Percentiles rank a stretch among this genome's conserved stretches.
Conservation (phyloP, 2,329 filamentous ascomycete genomes). For the Bipolaris bicolor region DNA sequence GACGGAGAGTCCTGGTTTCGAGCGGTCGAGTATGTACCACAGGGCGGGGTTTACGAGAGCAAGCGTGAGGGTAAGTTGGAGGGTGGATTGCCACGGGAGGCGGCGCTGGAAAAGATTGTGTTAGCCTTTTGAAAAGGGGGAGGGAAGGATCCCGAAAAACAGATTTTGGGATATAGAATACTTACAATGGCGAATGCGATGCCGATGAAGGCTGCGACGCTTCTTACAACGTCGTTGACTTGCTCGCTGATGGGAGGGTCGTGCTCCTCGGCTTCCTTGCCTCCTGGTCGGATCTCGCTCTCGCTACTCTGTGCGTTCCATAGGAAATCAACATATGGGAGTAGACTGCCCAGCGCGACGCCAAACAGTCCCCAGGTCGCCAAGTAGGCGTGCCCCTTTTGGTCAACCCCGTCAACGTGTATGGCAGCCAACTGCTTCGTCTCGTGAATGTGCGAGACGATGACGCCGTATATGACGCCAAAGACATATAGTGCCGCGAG, state of each 20-base stretch:
- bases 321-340: constrained; percentile 83
- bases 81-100: constrained; percentile 89
- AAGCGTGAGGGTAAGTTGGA: constrained; percentile 90
- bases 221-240: constrained; percentile 76
- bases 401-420: constrained; percentile 62
- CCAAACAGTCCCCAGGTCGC: constrained; percentile 82
- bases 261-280: constrained; percentile 39
- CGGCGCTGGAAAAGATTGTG: constrained; percentile 67
- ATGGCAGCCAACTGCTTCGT: constrained; percentile 69
- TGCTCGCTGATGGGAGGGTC: constrained; percentile 60
- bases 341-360: constrained; percentile 74
- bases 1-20: constrained; percentile 80
- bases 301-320: constrained; percentile 64
- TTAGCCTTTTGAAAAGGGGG: neutral
- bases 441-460: constrained; percentile 81
- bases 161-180: constrained; percentile 23
- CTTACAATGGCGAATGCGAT: constrained; percentile 84
- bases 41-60: constrained; percentile 90
- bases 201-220: constrained; percentile 73
- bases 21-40: constrained; percentile 96
- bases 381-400: constrained; percentile 70
- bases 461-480: constrained; percentile 80
- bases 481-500: constrained; percentile 74
- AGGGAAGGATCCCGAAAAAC: neutral
- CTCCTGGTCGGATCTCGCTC: neutral